Evolutionary conservation across 176 grass and related monocot species (phyloP), one percentile per base, ranked within the genome.

Genomic region (Paspalum notatum): DNA sequence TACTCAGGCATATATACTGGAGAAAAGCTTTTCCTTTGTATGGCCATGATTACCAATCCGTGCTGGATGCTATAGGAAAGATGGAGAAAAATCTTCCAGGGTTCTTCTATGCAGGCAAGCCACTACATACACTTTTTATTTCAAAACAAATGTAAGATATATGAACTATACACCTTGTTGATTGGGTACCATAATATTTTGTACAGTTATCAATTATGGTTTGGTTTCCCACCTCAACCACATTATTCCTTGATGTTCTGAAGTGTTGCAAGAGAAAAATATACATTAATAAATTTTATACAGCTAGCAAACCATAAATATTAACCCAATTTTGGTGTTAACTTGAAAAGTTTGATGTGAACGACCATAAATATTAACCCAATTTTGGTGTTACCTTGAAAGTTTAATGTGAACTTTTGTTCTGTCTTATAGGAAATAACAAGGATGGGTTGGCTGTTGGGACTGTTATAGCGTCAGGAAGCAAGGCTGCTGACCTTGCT

Each of bases 1-100:
- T 71, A 76, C 72, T n/a, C 82, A 99, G 92, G 85, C 96, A 99
- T 88, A 63, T 95, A 77, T 84, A 91, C 65, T 99, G 96, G 96
- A 90, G 71, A 88, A 93, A 95, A 91, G 92, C 86, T 91, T 99
- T 99, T 85, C 96, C 96, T 66, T 88, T 99, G 86, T 99, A 95
- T 80, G 90, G 82, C 54, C 90, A 67, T 45, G 89, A 95, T 63
- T 99, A 99, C 72, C 78, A 78, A 75, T 81, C 76, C 8, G 88
- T 94, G 62, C 67, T 99, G 82, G 82, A 95, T 83, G 92, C 90
- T 78, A 99, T 99, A 80, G 96, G 87, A 66, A 99, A 93, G 82
- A 93, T 99, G 96, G 92, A 99, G 86, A 83, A 87, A 67, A 87
- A 93, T 63, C 92, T 99, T 61, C 96, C 90, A 25, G 96, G 96